A percentile compares a stretch with the other conserved stretches of the same genome.
Conservation (phyloP, 1,284 basidiomycete species). For the Neotropicomus parvogracilis region DNA sequence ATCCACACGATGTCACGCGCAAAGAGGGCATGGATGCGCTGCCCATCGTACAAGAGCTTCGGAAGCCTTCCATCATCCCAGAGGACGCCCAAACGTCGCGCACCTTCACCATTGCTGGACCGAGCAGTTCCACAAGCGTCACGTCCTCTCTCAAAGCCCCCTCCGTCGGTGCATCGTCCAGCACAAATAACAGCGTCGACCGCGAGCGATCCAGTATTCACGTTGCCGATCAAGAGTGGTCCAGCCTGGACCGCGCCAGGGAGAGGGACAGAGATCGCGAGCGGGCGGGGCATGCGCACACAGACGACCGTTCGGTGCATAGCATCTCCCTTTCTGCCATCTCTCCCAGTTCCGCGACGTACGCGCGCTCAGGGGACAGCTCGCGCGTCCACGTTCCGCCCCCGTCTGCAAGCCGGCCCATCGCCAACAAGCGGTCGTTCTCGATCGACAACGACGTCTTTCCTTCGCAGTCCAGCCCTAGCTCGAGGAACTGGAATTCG, state of each 20-base stretch:
- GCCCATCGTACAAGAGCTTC: constrained; percentile 36
- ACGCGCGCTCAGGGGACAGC: constrained; percentile 15
- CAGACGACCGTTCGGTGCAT: constrained; percentile 26
- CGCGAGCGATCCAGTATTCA: constrained; percentile 28
- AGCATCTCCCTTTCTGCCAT: constrained; percentile 4
- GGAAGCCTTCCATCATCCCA: constrained; percentile 43
- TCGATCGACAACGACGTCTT: constrained; percentile 24
- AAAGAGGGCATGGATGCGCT: constrained; percentile 25
- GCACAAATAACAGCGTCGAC: constrained; percentile 13
- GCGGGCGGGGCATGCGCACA: constrained; percentile 11
- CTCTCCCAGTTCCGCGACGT: constrained; percentile 15
- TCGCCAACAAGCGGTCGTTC: constrained; percentile 29
- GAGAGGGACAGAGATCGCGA: constrained; percentile 24
- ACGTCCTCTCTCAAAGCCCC: constrained; percentile 35
- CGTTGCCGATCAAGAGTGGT: constrained; percentile 31
- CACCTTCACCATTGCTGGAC: constrained; percentile 33
- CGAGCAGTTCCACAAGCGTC: constrained; percentile 39
- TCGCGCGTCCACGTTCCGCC: constrained; percentile 24
- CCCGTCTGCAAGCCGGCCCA: constrained; percentile 33
- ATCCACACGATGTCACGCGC: constrained; percentile 24
- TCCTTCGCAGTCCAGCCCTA: constrained; percentile 21
- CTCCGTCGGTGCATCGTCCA: constrained; percentile 18
- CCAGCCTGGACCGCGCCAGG: constrained; percentile 18
- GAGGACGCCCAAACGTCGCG: constrained; percentile 40
- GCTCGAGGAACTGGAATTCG: constrained; percentile 21